Conservation (phyloP, 2,329 filamentous ascomycete species). For the Xylogone sp. region DNA sequence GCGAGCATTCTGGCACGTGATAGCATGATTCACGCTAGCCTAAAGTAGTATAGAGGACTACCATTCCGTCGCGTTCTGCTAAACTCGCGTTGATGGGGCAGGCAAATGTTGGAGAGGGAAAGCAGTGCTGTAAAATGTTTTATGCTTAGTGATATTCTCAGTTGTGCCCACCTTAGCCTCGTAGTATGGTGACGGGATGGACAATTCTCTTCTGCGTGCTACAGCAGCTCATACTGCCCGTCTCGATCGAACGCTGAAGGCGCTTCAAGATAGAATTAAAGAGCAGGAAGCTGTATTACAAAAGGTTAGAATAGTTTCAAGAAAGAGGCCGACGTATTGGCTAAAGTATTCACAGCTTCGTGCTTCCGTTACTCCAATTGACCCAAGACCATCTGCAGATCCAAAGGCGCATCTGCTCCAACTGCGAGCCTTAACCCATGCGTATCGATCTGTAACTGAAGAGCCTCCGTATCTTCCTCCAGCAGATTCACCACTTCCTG, state of each 20-base stretch:
- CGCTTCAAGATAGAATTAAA: constrained; percentile 56
- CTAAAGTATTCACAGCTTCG: constrained; percentile 21
- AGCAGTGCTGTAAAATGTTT: too few species aligned
- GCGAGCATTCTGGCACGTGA: neutral
- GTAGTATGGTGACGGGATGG: constrained; percentile 6
- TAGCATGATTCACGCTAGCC: neutral
- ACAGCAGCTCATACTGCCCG: constrained; percentile 44
- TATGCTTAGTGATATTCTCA: too few species aligned
- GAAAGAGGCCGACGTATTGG: constrained; percentile 1
- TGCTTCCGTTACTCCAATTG: constrained; percentile 16
- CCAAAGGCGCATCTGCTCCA: constrained; percentile 36
- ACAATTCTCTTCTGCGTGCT: constrained; percentile 21
- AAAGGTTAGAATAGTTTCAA: constrained; percentile 31
- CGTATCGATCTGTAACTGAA: constrained; percentile 60
- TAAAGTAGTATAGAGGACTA: neutral
- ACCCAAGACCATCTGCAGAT: constrained; percentile 24
- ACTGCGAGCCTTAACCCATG: constrained; percentile 52
- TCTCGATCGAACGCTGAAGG: constrained; percentile 63
- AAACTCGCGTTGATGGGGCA: too few species aligned
- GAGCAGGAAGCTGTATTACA: constrained; percentile 49
- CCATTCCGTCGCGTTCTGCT: too few species aligned
- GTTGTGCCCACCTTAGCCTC: too few species aligned
- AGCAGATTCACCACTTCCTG: constrained; percentile 64
- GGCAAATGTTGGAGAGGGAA: too few species aligned
- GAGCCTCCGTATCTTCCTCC: constrained; percentile 63